A percentile compares a stretch with the other conserved stretches of the same genome.
Evolutionary conservation across 1,139 yeast species (phyloP).

Genomic region (Kodamaea plutei): DNA sequence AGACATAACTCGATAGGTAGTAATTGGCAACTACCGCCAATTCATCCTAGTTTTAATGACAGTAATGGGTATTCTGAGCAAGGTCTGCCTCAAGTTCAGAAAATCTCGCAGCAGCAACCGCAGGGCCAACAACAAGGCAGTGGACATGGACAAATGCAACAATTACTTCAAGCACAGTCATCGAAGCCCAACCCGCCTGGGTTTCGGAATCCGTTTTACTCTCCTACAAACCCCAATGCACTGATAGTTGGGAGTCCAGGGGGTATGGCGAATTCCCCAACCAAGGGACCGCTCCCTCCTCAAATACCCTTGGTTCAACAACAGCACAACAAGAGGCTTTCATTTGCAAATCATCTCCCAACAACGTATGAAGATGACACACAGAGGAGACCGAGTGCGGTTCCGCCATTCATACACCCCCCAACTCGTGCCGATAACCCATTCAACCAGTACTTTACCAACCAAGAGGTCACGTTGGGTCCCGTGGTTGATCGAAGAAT

Average conservation of each 20-base stretch:
- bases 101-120: slow-evolving; percentile 9
- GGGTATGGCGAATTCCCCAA: slow-evolving; percentile 19
- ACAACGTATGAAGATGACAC: slow-evolving; percentile 47
- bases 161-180: too few relatives aligned
- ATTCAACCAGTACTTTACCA: slow-evolving; percentile 42
- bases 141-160: slow-evolving; percentile 10
- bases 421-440: slow-evolving; percentile 49
- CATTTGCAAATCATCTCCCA: slow-evolving; percentile 46
- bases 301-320: slow-evolving; percentile 24
- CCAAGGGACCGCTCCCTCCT: slow-evolving; percentile 16
- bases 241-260: slow-evolving; percentile 5
- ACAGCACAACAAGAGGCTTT: slow-evolving; percentile 30
- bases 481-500: slow-evolving; percentile 34
- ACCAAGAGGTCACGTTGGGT: slow-evolving; percentile 33
- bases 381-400: slow-evolving; percentile 14
- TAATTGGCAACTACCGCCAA: slow-evolving; percentile 37
- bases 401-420: slow-evolving; percentile 37
- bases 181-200: slow-evolving; percentile 24
- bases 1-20: slow-evolving; percentile 44
- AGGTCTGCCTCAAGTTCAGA: too few relatives aligned
- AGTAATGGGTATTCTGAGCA: not conserved
- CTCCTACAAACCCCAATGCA: slow-evolving; percentile 15
- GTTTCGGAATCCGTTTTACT: slow-evolving; percentile 46
- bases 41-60: slow-evolving; percentile 14
- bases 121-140: slow-evolving; percentile 13